Base-by-base conservation (phyloP, 768 basidiomycete genomes). In the Psilocybe azurescens region DNA sequence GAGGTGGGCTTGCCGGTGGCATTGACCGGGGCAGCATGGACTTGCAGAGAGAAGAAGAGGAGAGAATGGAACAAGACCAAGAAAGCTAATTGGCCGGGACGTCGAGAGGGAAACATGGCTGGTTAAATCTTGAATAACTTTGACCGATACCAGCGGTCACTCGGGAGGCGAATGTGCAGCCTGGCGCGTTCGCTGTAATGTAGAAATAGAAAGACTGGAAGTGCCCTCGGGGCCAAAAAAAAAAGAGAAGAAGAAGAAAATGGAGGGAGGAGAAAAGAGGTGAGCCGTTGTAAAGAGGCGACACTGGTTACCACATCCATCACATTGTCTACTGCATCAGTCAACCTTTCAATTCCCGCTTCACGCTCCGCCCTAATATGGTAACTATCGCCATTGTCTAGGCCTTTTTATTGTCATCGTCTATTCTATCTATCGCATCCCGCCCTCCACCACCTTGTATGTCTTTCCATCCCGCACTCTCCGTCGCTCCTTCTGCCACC, bases 381-480 rank as follows among this genome's bases (percentile, higher is more conserved):
- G 61, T 55, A 61, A 61, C 60, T 47, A 62, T 56, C 28, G 50
- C 49, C 30, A 28, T 53, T 53, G 46, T 58, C 56, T 58, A 36
- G 48, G 24, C 52, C 47, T 56, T 33, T 53, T 44, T 24, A 44
- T 54, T 60, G 16, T 54, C 51, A 13, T 30, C 28, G 3, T 52
- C 7, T 38, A 55, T 51, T 49, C 11, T 49, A 56, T 52, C 67
- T 66, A 77, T 62, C 76, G 75, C 87, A 89, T 86, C 36, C 86
- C 88, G 20, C 88, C 86, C 67, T 94, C 93, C 2, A 99, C 87
- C 8, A 84, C 80, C 76, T 95, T 96, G 83, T 99, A 99, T 53
- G 83, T 62, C 72, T 94, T 94, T 4, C 89, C 90, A 13, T 86
- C 86, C 50, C 79, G 78, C 52, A 78, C 79, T 60, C 89, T 79